These are phyloP conservation scores for Erysimum cheiranthoides DNA, from an alignment of 345 rosid genomes.

Conservation along the genomic window DNA sequence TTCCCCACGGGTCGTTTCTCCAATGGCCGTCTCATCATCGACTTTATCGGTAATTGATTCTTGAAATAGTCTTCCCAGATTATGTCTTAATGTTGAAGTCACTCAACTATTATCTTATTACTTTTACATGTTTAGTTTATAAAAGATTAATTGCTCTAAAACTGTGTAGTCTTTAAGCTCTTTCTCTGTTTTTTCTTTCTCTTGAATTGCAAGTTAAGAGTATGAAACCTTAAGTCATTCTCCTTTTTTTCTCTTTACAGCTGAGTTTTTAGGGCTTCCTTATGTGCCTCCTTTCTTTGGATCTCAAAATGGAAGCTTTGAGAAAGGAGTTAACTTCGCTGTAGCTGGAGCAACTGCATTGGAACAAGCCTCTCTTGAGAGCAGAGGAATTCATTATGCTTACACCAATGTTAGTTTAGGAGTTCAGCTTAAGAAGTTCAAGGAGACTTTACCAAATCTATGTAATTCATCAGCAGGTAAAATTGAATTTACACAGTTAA, in stretches of 20 bases:
- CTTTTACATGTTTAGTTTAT: not conserved
- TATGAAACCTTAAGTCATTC: not conserved
- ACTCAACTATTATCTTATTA: not conserved
- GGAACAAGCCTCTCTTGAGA: conserved; percentile 37
- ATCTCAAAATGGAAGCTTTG: conserved; percentile 39
- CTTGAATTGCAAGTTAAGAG: conserved; percentile 26
- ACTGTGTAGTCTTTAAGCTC: not conserved
- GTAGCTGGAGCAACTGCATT: conserved; percentile 62
- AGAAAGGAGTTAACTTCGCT: conserved; percentile 60
- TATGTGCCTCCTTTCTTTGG: conserved; percentile 50
- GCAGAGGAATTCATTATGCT: conserved; percentile 41
- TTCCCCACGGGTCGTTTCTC: conserved; percentile 56
- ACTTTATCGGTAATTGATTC: conserved; percentile 55
- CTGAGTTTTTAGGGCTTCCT: conserved; percentile 54
- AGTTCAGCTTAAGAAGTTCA: conserved; percentile 52
- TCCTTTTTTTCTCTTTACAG: conserved; percentile 32
- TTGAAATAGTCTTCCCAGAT: not conserved
- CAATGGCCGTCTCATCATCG: conserved; percentile 61
- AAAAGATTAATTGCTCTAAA: not conserved
- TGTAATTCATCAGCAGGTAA: conserved; percentile 48
- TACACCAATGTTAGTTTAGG: conserved; percentile 46
- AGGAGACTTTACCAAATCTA: conserved; percentile 42
- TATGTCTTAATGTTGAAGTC: not conserved
- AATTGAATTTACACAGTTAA: not conserved
- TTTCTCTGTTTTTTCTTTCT: conserved; percentile 8